Base-by-base conservation (phyloP, 2,329 filamentous ascomycete species). In the Huntiella abstrusa region DNA sequence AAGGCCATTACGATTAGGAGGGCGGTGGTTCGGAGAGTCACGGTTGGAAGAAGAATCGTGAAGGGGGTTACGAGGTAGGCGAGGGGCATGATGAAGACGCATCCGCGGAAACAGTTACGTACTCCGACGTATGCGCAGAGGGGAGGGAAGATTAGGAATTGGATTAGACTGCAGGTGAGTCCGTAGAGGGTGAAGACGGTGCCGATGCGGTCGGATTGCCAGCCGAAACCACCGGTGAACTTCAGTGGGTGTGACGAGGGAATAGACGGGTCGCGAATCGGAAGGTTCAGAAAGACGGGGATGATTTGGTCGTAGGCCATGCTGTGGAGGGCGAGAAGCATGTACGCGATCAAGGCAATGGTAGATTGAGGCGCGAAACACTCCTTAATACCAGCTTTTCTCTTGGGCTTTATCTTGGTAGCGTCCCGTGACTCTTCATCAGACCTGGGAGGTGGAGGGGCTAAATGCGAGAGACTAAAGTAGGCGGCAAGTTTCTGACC, bases 271-370 rank as follows among this genome's bases (percentile, higher is more conserved):
- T 66, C 60, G n/a, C 42, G 32, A 4, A 68, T 57, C 0, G 81
- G 80, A 52, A 84, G 80, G 61, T 93, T 83, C 55, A 95, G 71
- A 59, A 93, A 93, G 1, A 95, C 84, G 3, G 86, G 83, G 1
- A 96, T 72, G 2, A 88, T 69, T 57, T 93, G 86, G 60, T 96
- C 88, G 57, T 78, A 95, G 1, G 84, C 78, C 35, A 92, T 76
- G 0, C 76, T 78, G 60, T 94, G 86, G 42, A 92, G 70, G 0
- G 85, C 82, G 13, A 96, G 68, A 43, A 91, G 68, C 1, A 80
- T 80, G 60, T 96, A 95, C 0, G 79, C 71, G 2, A 83, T 51
- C 1, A 96, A 67, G 52, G 87, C 83, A 47, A 91, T 68, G 32
- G 71, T 68, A 1, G 83, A 83, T 59, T 93, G 84, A 1, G 66